phyloP scores from a whole-genome alignment of 129 eudicot genomes.

The Dittrichia graveolens region DNA sequence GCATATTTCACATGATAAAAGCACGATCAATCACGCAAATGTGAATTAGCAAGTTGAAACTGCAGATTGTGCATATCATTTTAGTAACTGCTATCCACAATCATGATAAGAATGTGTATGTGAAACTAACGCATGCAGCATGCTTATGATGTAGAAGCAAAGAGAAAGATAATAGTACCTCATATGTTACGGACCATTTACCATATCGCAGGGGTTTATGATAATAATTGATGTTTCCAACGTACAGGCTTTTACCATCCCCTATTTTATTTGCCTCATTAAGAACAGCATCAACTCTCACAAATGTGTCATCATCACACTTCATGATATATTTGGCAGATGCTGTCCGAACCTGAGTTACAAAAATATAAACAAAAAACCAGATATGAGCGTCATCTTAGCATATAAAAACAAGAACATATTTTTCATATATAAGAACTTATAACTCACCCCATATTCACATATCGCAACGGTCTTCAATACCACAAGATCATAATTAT shows the following conservation, averaged over 20 bases:
- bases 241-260: slow-evolving; percentile 57
- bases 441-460: slow-evolving; percentile 78
- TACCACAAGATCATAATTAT: slow-evolving; percentile 90
- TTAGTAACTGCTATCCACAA: neutral
- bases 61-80: neutral
- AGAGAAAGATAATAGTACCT: slow-evolving; percentile 42
- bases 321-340: slow-evolving; percentile 88
- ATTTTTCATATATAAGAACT: neutral
- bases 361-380: neutral
- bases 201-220: slow-evolving; percentile 79
- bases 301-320: slow-evolving; percentile 96
- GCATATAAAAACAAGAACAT: neutral
- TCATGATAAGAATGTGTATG: neutral
- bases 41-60: neutral
- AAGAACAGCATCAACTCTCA: slow-evolving; percentile 63
- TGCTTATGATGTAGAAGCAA: neutral
- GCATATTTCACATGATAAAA: slow-evolving; percentile 1
- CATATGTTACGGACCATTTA: slow-evolving; percentile 84
- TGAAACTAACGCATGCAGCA: neutral
- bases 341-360: slow-evolving; percentile 59
- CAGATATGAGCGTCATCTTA: slow-evolving; percentile 2
- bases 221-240: slow-evolving; percentile 84
- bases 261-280: slow-evolving; percentile 57
- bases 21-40: neutral
- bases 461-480: slow-evolving; percentile 90